Evolutionary conservation across 2,329 filamentous ascomycete species (phyloP), one percentile per base, ranked within the genome.

Genomic region (Fusarium nurragi): DNA sequence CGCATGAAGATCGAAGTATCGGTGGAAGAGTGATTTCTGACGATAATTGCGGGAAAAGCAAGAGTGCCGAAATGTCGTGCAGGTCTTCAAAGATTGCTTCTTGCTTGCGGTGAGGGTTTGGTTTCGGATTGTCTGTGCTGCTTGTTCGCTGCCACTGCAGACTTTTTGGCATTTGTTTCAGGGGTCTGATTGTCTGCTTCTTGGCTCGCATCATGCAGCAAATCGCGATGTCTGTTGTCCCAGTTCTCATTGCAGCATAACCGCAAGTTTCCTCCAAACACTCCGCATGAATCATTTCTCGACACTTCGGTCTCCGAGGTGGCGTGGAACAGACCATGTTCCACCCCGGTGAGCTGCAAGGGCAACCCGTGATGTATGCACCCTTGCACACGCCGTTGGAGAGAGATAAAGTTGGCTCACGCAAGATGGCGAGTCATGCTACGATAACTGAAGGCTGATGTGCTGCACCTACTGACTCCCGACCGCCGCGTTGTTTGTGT

Each of bases 341-440:
- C 58, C 58, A 61, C 56, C 11, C 22, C 58, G 58, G 58, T 61
- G 56, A 61, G 56, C 28, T 43, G 38, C 38, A 34, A 49, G 43
- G 50, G 46, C 46, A 47, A 30, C 54, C 23, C 37, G 52, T 38
- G 44, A 59, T 50, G 32, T 32, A 46, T 18, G 19, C 14, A 36
- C 19, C 56, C 56, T 38, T 49, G 36, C 36, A 57, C 3, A 9
- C 21, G 37, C 19, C 21, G 18, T 7, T 22, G 19, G 12, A 19
- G 14, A 21, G 32, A 34, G 32, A n/a, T 11, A n/a, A 34, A n/a
- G 9, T 18, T 34, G n/a, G 5, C 32, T 34, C 19, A 50, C 8
- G 19, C 22, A n/a, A 34, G 18, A 23, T 30, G 16, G 22, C 38
- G 40, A 60, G 22, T 16, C 19, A 60, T 55, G 25, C 16, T 30